phyloP scores from a whole-genome alignment of 1,284 basidiomycete species.

The Rhizoctonia solani region DNA sequence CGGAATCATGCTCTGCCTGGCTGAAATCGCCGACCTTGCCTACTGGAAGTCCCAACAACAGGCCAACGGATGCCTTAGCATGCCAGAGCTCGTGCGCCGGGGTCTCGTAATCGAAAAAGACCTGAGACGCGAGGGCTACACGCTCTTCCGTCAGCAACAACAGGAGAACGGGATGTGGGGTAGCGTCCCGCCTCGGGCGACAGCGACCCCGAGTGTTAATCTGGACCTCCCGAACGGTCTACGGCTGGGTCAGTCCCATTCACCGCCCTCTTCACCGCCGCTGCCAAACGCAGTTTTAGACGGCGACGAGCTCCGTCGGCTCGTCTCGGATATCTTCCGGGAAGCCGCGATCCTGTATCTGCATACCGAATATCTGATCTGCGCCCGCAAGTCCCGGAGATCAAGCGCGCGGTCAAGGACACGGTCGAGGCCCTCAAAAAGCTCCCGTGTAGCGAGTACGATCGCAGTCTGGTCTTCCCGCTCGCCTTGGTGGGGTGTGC shows the following conservation, averaged over 20 bases:
- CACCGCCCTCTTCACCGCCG: slow-evolving; percentile 32
- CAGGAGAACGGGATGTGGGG: slow-evolving; percentile 10
- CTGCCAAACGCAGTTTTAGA: slow-evolving; percentile 17
- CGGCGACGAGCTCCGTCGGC: slow-evolving; percentile 43
- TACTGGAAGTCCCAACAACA: slow-evolving; percentile 71
- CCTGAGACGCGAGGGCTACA: slow-evolving; percentile 17
- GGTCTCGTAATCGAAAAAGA: slow-evolving; percentile 35
- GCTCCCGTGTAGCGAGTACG: slow-evolving; percentile 45
- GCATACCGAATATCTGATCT: slow-evolving; percentile 70
- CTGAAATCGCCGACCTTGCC: slow-evolving; percentile 70
- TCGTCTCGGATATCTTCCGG: slow-evolving; percentile 64
- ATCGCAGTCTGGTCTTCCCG: slow-evolving; percentile 70
- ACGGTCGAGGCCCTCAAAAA: slow-evolving; percentile 60
- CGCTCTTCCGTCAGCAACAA: not conserved
- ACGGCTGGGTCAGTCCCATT: slow-evolving; percentile 2
- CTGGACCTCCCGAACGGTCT: not conserved
- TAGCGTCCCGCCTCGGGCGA: slow-evolving; percentile 12
- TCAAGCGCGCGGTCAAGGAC: slow-evolving; percentile 47
- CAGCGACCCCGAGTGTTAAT: not conserved
- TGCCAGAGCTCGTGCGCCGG: slow-evolving; percentile 61
- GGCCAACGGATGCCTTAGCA: slow-evolving; percentile 64
- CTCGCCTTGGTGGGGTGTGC: slow-evolving; percentile 71
- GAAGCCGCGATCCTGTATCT: slow-evolving; percentile 71
- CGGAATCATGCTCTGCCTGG: slow-evolving; percentile 71
- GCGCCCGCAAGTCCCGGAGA: slow-evolving; percentile 72